These are phyloP conservation scores for Borovskyia barvae DNA, from an alignment of 208 protist genomes.

Conservation along the genomic window DNA sequence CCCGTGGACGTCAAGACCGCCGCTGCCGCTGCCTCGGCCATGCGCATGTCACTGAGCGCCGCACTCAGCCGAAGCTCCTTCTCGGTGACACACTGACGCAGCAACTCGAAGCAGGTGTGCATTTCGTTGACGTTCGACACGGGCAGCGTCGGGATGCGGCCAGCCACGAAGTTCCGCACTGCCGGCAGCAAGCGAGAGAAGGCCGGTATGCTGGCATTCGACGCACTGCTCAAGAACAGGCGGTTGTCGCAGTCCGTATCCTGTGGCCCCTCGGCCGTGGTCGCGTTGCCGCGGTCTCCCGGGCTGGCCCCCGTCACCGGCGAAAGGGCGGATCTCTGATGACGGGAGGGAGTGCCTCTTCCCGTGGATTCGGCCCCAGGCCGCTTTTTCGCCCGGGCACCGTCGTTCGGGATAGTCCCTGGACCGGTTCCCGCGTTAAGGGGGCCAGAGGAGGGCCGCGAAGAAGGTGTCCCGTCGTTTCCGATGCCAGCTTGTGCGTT, in stretches of 20 bases:
- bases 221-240: background rate
- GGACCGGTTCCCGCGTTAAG: too few species aligned
- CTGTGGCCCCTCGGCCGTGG: too few species aligned
- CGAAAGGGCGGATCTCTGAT: too few species aligned
- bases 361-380: too few species aligned
- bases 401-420: too few species aligned
- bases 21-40: constrained; percentile 17
- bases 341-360: too few species aligned
- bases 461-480: too few species aligned
- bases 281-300: too few species aligned
- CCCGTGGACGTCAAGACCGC: background rate
- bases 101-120: constrained; percentile 74
- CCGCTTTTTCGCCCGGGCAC: too few species aligned
- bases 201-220: background rate
- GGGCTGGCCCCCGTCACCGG: too few species aligned
- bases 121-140: constrained; percentile 81
- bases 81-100: constrained; percentile 48
- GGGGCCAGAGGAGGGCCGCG: too few species aligned
- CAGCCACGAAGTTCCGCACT: constrained; percentile 70
- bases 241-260: background rate
- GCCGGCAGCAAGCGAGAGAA: constrained; percentile 25
- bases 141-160: constrained; percentile 54
- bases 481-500: constrained; percentile 7
- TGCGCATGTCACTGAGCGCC: constrained; percentile 25
- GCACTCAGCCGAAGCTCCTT: constrained; percentile 25